These are phyloP conservation scores for Pulveroboletus frians DNA, from an alignment of 768 basidiomycete genomes.

Conservation along the genomic window DNA sequence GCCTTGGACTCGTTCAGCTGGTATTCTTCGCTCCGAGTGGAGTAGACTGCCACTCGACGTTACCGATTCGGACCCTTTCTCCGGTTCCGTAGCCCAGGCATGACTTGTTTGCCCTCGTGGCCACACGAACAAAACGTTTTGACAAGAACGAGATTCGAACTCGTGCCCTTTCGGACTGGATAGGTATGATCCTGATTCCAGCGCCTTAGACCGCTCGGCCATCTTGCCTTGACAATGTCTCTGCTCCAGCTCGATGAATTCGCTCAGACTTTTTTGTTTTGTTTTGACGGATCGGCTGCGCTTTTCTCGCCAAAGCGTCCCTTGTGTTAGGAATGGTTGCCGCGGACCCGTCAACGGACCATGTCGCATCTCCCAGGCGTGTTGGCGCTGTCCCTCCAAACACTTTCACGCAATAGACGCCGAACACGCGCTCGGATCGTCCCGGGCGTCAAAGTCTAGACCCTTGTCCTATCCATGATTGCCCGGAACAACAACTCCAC, in stretches of 20 bases:
- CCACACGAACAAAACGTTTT: constrained; percentile 15
- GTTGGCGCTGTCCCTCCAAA: background rate
- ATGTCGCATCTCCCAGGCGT: too few relatives aligned
- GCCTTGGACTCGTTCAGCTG: too few relatives aligned
- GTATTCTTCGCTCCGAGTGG: too few relatives aligned
- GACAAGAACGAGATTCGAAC: constrained; percentile 37
- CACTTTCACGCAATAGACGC: background rate
- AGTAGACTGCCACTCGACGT: too few relatives aligned
- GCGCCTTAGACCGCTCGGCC: constrained; percentile 61
- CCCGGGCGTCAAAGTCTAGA: background rate
- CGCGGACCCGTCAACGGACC: too few relatives aligned
- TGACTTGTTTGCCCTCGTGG: too few relatives aligned
- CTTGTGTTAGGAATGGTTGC: too few relatives aligned
- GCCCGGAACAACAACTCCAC: too few relatives aligned
- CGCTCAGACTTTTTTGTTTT: background rate
- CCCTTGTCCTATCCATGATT: background rate
- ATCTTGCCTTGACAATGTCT: constrained; percentile 29
- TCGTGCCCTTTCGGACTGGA: constrained; percentile 31
- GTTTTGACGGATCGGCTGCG: too few relatives aligned
- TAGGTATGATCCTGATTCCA: constrained; percentile 41
- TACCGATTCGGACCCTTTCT: too few relatives aligned
- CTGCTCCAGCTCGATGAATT: background rate
- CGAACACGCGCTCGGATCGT: background rate
- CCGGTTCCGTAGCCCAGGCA: too few relatives aligned
- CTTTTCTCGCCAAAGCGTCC: too few relatives aligned